Conservation (phyloP, 192 early-diverging fungal species). For the Spinellus fusiger region DNA sequence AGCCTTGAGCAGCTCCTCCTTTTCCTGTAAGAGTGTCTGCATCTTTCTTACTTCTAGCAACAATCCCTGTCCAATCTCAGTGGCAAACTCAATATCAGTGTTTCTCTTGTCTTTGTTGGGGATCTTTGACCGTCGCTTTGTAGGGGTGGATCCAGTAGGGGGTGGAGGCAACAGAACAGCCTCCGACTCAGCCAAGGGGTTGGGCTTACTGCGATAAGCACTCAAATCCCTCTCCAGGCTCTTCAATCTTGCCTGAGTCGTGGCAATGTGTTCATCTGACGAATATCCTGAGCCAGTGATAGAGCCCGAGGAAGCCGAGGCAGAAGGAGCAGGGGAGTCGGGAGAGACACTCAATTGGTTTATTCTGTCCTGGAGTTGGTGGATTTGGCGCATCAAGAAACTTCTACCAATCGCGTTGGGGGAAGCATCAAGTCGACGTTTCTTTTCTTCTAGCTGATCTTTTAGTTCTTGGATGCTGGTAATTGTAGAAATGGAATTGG, state of each 20-base stretch:
- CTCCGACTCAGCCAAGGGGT: no score
- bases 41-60: conserved; percentile 37
- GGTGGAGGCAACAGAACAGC: conserved; percentile 18
- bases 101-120: conserved; percentile 29
- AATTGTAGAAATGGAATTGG: not conserved
- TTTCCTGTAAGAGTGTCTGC: conserved; percentile 37
- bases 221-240: conserved; percentile 23
- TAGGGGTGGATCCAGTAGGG: conserved; percentile 26
- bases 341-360: no score
- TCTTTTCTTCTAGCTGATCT: conserved; percentile 13
- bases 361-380: conserved; percentile 15
- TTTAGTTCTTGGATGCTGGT: conserved; percentile 8
- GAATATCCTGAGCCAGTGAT: no score
- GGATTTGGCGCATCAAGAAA: conserved; percentile 16
- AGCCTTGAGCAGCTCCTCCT: conserved; percentile 31
- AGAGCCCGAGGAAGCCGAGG: no score
- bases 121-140: conserved; percentile 29
- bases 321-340: no score
- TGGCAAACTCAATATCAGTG: conserved; percentile 42
- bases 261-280: conserved; percentile 2
- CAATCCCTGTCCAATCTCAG: conserved; percentile 41
- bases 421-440: conserved; percentile 10
- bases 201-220: conserved; percentile 15
- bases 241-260: conserved; percentile 16
- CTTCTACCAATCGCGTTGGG: conserved; percentile 18